phyloP scores from a whole-genome alignment of 1,284 basidiomycete genomes.

The Volvariella surrecta region DNA sequence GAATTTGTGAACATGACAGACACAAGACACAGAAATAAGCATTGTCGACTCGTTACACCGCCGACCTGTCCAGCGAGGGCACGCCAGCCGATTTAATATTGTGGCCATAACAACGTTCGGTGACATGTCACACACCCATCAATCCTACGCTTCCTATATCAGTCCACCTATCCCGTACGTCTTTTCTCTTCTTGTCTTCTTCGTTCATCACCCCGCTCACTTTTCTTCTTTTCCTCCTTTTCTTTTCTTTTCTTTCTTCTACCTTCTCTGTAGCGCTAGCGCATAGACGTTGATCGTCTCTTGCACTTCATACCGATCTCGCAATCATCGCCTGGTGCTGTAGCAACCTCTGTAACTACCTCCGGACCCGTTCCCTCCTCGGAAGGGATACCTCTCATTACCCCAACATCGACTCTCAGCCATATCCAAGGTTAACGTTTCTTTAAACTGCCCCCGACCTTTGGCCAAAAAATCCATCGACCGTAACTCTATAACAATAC shows the following conservation, averaged over 20 bases:
- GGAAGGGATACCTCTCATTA: slow-evolving; percentile 17
- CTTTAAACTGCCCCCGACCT: slow-evolving; percentile 1
- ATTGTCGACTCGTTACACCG: no score
- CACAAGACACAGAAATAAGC: no score
- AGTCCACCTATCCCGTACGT: slow-evolving; percentile 12
- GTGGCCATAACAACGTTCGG: slow-evolving; percentile 10
- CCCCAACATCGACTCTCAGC: not conserved
- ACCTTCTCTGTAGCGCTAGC: slow-evolving; percentile 32
- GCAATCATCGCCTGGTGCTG: slow-evolving; percentile 20
- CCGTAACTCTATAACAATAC: slow-evolving; percentile 3
- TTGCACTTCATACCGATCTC: slow-evolving; percentile 17
- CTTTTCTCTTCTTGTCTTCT: slow-evolving; percentile 4
- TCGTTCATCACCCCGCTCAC: slow-evolving; percentile 12
- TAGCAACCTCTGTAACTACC: slow-evolving; percentile 20
- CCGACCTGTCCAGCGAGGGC: no score
- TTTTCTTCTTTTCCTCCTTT: slow-evolving; percentile 20
- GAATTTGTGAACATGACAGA: no score
- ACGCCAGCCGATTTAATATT: no score
- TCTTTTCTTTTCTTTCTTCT: slow-evolving; percentile 21
- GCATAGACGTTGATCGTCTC: slow-evolving; percentile 56
- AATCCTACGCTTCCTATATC: slow-evolving; percentile 2
- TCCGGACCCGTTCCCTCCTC: slow-evolving; percentile 22
- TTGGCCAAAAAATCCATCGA: slow-evolving; percentile 14
- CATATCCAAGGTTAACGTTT: no score
- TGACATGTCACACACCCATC: slow-evolving; percentile 5